These are phyloP conservation scores for Erythrophleum fordii DNA, from an alignment of 306 rosid species.

Conservation along the genomic window DNA sequence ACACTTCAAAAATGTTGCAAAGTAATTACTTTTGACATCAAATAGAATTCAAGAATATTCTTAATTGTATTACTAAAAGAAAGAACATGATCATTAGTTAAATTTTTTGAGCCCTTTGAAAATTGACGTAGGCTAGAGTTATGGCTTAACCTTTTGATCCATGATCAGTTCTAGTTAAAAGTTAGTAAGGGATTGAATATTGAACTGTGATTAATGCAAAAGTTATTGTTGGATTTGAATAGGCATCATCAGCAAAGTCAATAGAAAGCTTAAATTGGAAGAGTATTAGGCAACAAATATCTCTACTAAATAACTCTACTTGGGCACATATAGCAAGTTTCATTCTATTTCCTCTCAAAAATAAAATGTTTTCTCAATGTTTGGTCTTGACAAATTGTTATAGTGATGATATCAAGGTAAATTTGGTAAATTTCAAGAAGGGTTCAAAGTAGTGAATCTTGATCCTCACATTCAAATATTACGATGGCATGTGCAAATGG, in stretches of 20 bases:
- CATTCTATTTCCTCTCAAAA: not conserved
- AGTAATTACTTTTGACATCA: not conserved
- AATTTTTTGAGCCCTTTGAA: too few relatives aligned
- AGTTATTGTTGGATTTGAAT: slow-evolving; percentile 10
- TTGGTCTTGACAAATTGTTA: not conserved
- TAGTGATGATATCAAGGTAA: not conserved
- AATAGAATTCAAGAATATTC: not conserved
- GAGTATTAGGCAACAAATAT: slow-evolving; percentile 90
- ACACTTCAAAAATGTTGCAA: too few relatives aligned
- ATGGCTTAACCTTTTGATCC: not conserved
- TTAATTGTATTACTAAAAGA: not conserved
- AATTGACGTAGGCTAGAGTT: not conserved
- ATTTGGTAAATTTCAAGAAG: not conserved
- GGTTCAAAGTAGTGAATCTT: not conserved
- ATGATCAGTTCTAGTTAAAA: not conserved
- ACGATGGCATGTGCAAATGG: slow-evolving; percentile 32
- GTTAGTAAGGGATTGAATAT: not conserved
- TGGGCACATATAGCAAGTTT: slow-evolving; percentile 85
- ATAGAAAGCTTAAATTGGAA: slow-evolving; percentile 98
- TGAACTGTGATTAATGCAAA: not conserved
- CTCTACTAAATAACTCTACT: too few relatives aligned
- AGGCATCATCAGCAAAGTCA: slow-evolving; percentile 96
- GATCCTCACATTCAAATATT: not conserved
- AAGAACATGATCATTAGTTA: too few relatives aligned
- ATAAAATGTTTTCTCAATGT: not conserved